Evolutionary conservation across 139 green algal genomes (phyloP).

Genomic region (Closterium sp.): DNA sequence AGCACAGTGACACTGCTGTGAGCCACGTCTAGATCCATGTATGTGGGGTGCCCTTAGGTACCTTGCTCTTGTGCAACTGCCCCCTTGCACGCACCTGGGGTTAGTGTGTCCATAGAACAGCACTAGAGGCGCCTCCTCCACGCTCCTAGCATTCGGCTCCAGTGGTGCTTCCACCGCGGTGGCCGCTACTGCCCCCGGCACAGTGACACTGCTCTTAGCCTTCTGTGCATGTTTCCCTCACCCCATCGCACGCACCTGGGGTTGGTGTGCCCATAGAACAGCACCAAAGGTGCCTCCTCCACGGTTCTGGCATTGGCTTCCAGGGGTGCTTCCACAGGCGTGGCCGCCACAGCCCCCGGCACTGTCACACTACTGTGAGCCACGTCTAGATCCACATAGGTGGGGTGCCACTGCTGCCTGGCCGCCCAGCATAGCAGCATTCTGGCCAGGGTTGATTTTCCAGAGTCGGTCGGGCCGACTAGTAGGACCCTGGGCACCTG

Average conservation of each 20-base stretch:
- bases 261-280: constrained; percentile 75
- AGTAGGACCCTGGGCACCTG: constrained; percentile 64
- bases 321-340: constrained; percentile 63
- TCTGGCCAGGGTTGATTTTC: constrained; percentile 79
- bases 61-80: too few relatives aligned
- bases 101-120: constrained; percentile 78
- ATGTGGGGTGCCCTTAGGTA: too few relatives aligned
- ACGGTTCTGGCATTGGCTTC: constrained; percentile 71
- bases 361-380: constrained; percentile 82
- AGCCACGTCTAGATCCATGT: too few relatives aligned
- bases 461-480: constrained; percentile 80
- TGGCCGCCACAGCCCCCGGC: constrained; percentile 80
- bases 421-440: constrained; percentile 88
- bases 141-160: constrained; percentile 70
- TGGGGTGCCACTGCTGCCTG: constrained; percentile 66
- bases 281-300: constrained; percentile 66
- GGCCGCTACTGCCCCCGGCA: neutral
- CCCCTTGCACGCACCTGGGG: neutral
- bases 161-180: constrained; percentile 63
- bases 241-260: constrained; percentile 6
- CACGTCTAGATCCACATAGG: constrained; percentile 86
- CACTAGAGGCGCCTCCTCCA: constrained; percentile 61
- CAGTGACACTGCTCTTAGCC: too few relatives aligned
- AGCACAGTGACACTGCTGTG: too few relatives aligned
- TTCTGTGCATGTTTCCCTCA: neutral